Base-by-base conservation (phyloP, 2,329 filamentous ascomycete species). In the Neopestalotiopsis clavispora region DNA sequence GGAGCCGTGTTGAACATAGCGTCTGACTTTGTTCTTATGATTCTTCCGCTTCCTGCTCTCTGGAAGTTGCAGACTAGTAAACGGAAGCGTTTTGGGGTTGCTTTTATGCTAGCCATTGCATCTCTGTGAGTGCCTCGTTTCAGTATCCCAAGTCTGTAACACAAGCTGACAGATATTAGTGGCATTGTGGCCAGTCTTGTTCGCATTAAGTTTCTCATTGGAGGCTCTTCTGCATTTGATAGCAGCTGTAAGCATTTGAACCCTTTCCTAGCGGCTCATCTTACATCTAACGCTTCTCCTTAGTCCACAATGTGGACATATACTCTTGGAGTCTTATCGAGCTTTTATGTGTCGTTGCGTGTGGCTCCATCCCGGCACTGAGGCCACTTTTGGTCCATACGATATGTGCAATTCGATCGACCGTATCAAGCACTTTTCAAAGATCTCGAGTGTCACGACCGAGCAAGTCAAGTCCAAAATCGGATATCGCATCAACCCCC, bases 251-350 rank as follows among this genome's bases (percentile, higher is more conserved):
- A 58, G 64, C 38, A 49, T 14, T 17, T 34, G 4, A 13, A 10
- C 12, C 17, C 6, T n/a, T 2, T 32, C 12, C 20, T 4, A 9
- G 20, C 40, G 28, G 12, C 34, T 20, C 34, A 3, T 12, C 38
- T 45, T 14, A 64, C 28, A 7, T 17, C 38, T 34, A 40, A 34
- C 34, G 12, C 23, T 28, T 28, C 23, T 28, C 23, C 23, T 28
- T 30, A 66, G 63, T 34, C 45, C 34, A 56, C 63, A 32, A 66
- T 56, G 49, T 66, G 10, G 63, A 66, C 32, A 28, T 66, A 10
- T 66, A 32, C 28, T 28, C 49, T 34, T 66, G 63, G 63, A 66
- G 63, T 49, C 49, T 66, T 4, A 66, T 66, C 40, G 63, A 66
- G 42, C 49, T 66, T 23, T 34, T 66, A 14, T 66, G 63, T 38